Base-by-base conservation (phyloP, 345 rosid genomes). In the Pelargonium nanum region DNA sequence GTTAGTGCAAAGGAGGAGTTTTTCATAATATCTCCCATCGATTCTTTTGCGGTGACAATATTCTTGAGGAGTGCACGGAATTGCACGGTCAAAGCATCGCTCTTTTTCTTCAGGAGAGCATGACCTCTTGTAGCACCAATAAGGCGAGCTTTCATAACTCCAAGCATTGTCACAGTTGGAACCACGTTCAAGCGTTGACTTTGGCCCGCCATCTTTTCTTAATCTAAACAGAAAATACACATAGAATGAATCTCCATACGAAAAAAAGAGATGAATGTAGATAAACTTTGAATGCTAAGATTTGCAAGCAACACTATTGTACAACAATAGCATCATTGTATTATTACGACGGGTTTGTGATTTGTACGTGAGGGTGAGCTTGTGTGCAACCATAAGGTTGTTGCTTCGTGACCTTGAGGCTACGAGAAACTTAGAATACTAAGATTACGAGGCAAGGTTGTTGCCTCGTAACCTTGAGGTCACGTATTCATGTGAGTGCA, bases 131-230 rank as follows among this genome's bases (percentile, higher is more conserved):
- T 67, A 59, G 70, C 70, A 0, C 70, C 70, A 13, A 67, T 55
- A 20, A 67, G 70, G 24, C 70, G 70, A 44, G 70, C 70, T 56
- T 67, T 67, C 70, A 67, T 60, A 23, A 54, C 58, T 44, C 64
- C 70, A 9, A 67, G 70, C 70, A 67, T 67, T 22, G 70, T 67
- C 17, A 67, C 70, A 24, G 70, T 67, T n/a, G 70, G 70, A 53
- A 67, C 70, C 8, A 67, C 70, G 59, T 67, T 67, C 55, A 67
- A 25, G 12, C 70, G 59, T 55, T 67, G 70, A 21, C 40, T 60
- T 55, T 67, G 70, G 30, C 70, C 70, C 1, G 70, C 53, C 70
- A 67, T 67, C 58, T 28, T 60, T 55, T 24, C 20, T 19, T 17
- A 51, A 26, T 12, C 64, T 61, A 55, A 9, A 51, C 22, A 50